phyloP scores from a whole-genome alignment of 1,284 basidiomycete genomes.

The Trichosporon sp. region DNA sequence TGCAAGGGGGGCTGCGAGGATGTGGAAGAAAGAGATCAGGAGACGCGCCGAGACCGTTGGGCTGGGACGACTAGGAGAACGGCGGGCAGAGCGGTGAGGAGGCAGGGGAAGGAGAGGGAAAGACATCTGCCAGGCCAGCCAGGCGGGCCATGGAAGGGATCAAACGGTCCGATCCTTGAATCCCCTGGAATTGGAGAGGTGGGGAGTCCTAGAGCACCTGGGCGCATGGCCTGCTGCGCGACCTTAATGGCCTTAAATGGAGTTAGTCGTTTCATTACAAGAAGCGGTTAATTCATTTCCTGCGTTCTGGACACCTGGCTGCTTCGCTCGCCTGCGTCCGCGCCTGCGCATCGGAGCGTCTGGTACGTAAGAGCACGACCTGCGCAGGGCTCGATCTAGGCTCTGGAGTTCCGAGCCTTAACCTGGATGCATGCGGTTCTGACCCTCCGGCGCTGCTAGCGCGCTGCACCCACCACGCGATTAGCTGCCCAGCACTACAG shows the following conservation, averaged over 20 bases:
- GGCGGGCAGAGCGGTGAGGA: constrained; percentile 6
- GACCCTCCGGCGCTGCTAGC: neutral
- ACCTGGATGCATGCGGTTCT: no score
- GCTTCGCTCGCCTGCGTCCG: no score
- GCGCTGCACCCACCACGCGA: neutral
- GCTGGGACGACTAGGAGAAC: constrained; percentile 7
- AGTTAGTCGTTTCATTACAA: constrained; percentile 3
- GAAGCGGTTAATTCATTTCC: neutral
- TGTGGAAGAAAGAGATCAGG: constrained; percentile 17
- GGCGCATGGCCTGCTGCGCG: neutral
- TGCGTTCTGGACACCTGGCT: neutral
- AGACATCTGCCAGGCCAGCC: neutral
- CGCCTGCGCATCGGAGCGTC: no score
- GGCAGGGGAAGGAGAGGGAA: neutral
- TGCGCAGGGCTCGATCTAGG: neutral
- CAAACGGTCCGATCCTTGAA: neutral
- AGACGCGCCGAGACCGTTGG: neutral
- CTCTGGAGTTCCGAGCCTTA: neutral
- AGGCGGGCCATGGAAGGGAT: constrained; percentile 5
- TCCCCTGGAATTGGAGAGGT: constrained; percentile 1
- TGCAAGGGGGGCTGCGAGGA: neutral
- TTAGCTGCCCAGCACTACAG: neutral
- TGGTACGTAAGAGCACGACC: no score
- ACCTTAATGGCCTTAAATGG: neutral
- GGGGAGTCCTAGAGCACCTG: neutral